Evolutionary conservation across 257 asterid species (phyloP).

Genomic region (Eustoma russellianum): DNA sequence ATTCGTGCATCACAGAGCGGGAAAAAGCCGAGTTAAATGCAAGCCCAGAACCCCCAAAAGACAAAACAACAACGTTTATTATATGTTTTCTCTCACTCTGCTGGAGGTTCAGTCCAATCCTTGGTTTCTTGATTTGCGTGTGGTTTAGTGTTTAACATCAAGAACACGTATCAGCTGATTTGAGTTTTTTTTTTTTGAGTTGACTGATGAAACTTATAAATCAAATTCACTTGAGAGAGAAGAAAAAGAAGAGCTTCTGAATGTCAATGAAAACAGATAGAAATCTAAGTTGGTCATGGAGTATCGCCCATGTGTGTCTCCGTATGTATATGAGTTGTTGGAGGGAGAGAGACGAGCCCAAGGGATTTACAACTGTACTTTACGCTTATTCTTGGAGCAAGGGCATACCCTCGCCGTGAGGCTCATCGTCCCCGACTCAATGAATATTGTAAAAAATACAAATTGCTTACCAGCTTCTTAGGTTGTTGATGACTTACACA

Average conservation of each 20-base stretch:
- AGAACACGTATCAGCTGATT: constrained; percentile 19
- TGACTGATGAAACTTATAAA: constrained; percentile 1
- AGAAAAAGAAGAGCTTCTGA: constrained; percentile 9
- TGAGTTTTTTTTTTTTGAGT: background rate
- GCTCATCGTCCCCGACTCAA: too few relatives aligned
- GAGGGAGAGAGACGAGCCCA: background rate
- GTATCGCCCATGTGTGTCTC: background rate
- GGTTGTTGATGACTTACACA: too few relatives aligned
- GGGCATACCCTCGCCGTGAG: too few relatives aligned
- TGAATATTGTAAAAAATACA: too few relatives aligned
- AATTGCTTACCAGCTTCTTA: too few relatives aligned
- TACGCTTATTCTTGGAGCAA: background rate
- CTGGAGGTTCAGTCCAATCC: constrained; percentile 17
- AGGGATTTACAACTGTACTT: constrained; percentile 7
- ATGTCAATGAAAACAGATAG: constrained; percentile 5
- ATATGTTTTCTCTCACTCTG: constrained; percentile 2
- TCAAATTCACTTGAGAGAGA: constrained; percentile 8
- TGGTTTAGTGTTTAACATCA: constrained; percentile 12
- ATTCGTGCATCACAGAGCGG: constrained; percentile 10
- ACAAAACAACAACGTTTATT: constrained; percentile 9
- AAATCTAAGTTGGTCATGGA: background rate
- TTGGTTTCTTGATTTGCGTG: constrained; percentile 39
- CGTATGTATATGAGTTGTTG: background rate
- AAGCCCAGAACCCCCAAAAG: constrained; percentile 10
- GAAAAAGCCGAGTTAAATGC: constrained; percentile 9